Conservation (phyloP, 768 basidiomycete species). For the Hemileccinum impolitum region DNA sequence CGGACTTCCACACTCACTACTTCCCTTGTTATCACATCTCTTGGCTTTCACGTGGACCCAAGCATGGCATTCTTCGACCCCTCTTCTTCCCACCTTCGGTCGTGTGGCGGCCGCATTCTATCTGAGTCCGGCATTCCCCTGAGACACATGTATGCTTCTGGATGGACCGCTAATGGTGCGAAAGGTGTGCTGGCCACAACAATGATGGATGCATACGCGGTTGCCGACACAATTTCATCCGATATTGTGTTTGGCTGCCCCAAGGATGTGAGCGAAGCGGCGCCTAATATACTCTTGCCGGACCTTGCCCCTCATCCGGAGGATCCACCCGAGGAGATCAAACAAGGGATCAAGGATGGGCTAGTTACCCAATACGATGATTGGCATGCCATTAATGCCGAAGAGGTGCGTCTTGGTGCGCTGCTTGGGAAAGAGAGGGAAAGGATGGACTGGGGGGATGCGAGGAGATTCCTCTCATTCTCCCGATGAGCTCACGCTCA, state of each 20-base stretch:
- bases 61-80: constrained; percentile 57
- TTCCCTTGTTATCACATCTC: constrained; percentile 79
- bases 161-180: constrained; percentile 92
- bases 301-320: constrained; percentile 41
- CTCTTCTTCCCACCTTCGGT: constrained; percentile 52
- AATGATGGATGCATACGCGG: constrained; percentile 87
- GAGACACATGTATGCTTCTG: constrained; percentile 80
- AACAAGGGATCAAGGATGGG: constrained; percentile 37
- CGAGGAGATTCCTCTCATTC: constrained; percentile 29
- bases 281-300: constrained; percentile 23
- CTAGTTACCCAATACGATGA: constrained; percentile 60
- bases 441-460: constrained; percentile 70
- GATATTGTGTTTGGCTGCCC: constrained; percentile 42
- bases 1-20: constrained; percentile 52
- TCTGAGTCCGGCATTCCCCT: constrained; percentile 37
- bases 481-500: constrained; percentile 7
- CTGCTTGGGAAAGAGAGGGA: constrained; percentile 67
- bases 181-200: constrained; percentile 89
- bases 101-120: constrained; percentile 47
- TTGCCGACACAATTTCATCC: constrained; percentile 65
- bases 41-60: constrained; percentile 81
- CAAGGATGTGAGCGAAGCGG: neutral
- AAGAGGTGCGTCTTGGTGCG: constrained; percentile 63
- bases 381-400: constrained; percentile 73
- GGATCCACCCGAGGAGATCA: constrained; percentile 46